Base-by-base conservation (phyloP, 1,284 basidiomycete species). In the Farysia itapuensis region DNA sequence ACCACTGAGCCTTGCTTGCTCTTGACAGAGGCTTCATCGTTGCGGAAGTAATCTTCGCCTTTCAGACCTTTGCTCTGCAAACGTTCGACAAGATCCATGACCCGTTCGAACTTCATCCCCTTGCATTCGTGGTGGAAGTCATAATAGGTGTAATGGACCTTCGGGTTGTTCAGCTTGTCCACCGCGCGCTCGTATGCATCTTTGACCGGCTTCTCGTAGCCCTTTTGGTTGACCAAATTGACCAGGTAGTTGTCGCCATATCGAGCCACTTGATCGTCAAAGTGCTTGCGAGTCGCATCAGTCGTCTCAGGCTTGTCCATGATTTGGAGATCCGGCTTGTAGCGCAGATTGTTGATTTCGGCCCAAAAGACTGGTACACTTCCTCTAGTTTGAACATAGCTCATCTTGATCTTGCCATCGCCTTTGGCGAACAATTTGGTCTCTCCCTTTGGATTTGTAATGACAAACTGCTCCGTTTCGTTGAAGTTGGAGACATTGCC, bases 91-190 rank as follows among this genome's bases (percentile, higher is more conserved):
- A 99, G 82, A 14, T 90, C 78, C 56, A 84, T 85, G 61, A 99
- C 90, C 37, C 90, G 84, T 74, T 98, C 90, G 84, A 92, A 99
- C 46, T 90, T 86, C 87, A 98, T 90, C 29, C 89, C 84, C 75
- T 86, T 89, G 82, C 94, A 97, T 78, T 97, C 92, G 66, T 85
- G 86, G 78, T 97, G 94, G 81, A 98, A 99, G 78, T 99, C 95
- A 75, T 95, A 99, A 81, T 97, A 96, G 56, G 89, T 82, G 76
- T 99, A 99, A 72, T 85, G 85, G 39, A 91, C 85, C 36, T 84
- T 80, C 5, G 84, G 81, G 24, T 86, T 67, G 54, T 83, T 81
- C 39, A 85, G 78, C 58, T 76, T 74, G n/a, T 76, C 78, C 28
- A 96, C 79, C 43, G 85, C 83, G 23, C 83, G 83, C 77, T 98